Percentiles rank a stretch among this genome's conserved stretches.
These are phyloP conservation scores for Pyrus pyrifolia DNA, from an alignment of 306 rosid species.

Conservation along the genomic window DNA sequence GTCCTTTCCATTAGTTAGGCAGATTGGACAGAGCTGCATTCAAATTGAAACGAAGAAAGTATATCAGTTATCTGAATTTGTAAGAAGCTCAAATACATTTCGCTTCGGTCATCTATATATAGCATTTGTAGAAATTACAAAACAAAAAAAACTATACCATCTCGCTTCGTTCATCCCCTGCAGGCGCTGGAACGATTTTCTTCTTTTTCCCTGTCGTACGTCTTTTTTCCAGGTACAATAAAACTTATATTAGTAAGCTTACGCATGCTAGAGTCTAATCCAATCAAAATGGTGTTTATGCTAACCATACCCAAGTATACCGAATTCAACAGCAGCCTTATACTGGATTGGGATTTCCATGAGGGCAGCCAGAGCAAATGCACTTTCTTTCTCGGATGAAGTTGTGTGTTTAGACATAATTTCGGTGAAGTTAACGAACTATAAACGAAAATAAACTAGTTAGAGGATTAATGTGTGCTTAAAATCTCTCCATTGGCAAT, in stretches of 20 bases:
- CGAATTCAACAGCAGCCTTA: constrained; percentile 59
- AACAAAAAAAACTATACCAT: constrained; percentile 21
- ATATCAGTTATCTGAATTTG: background rate
- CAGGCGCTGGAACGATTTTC: constrained; percentile 39
- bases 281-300: background rate
- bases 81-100: background rate
- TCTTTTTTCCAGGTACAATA: constrained; percentile 30
- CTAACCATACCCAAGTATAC: constrained; percentile 53
- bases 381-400: constrained; percentile 57
- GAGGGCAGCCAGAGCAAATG: constrained; percentile 90
- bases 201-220: constrained; percentile 52
- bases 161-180: constrained; percentile 40
- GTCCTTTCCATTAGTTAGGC: constrained; percentile 64
- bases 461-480: background rate
- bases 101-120: background rate
- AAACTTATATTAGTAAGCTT: background rate
- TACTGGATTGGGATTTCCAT: constrained; percentile 95
- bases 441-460: constrained; percentile 6
- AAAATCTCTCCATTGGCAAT: background rate
- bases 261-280: background rate
- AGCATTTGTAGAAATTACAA: background rate
- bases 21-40: constrained; percentile 69
- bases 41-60: constrained; percentile 8
- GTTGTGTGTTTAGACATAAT: constrained; percentile 40
- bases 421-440: constrained; percentile 82